phyloP scores from a whole-genome alignment of 768 basidiomycete genomes.

The Mycena kentingensis region DNA sequence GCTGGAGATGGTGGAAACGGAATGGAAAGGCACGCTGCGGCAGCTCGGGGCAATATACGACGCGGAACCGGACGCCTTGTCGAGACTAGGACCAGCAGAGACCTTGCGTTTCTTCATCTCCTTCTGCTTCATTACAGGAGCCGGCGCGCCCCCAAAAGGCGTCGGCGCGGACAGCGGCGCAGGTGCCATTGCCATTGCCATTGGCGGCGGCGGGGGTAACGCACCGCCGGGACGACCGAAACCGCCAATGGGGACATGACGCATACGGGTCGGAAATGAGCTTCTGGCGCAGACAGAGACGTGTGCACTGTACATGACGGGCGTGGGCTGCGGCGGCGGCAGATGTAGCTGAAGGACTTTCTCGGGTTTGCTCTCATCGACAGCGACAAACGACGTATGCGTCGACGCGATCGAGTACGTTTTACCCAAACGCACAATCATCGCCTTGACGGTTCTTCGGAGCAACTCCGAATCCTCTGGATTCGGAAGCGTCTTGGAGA shows the following conservation, averaged over 20 bases:
- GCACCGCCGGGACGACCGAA: too few relatives aligned
- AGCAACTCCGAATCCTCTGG: conserved; percentile 9
- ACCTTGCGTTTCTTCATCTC: too few relatives aligned
- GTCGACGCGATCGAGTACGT: conserved; percentile 19
- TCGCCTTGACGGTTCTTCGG: conserved; percentile 14
- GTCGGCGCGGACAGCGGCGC: too few relatives aligned
- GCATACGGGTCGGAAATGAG: neutral
- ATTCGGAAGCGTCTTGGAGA: conserved; percentile 1
- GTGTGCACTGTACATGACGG: neutral
- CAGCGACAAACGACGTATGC: conserved; percentile 21
- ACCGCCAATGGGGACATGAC: neutral
- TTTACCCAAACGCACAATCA: conserved; percentile 19
- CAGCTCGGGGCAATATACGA: too few relatives aligned
- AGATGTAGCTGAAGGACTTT: neutral
- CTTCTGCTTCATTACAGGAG: too few relatives aligned
- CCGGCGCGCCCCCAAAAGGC: too few relatives aligned
- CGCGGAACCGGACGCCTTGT: too few relatives aligned
- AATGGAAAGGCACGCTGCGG: too few relatives aligned
- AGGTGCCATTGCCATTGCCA: too few relatives aligned
- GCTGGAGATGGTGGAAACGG: too few relatives aligned
- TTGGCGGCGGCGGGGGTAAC: too few relatives aligned
- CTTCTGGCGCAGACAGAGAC: neutral
- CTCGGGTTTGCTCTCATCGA: conserved; percentile 15
- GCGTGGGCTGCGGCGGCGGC: neutral
- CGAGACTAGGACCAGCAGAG: too few relatives aligned